These are phyloP conservation scores for Cladobotryum mycophilum DNA, from an alignment of 2,329 filamentous ascomycete genomes.

Conservation along the genomic window DNA sequence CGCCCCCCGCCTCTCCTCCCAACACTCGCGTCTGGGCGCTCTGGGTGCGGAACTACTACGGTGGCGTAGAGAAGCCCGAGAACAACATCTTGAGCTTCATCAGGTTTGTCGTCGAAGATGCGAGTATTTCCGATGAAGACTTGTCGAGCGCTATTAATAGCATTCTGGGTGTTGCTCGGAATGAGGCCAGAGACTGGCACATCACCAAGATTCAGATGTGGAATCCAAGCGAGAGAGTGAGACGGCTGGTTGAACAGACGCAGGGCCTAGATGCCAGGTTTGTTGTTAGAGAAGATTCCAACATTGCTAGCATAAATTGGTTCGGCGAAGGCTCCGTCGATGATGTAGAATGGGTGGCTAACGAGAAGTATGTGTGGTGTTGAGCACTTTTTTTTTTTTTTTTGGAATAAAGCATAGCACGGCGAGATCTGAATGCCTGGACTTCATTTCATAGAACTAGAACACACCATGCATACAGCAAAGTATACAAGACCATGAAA, in stretches of 20 bases:
- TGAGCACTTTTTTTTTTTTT: slow-evolving; percentile 30
- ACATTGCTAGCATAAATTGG: slow-evolving; percentile 68
- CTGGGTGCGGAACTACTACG: slow-evolving; percentile 64
- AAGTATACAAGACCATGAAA: not conserved
- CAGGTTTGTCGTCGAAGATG: slow-evolving; percentile 59
- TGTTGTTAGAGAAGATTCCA: slow-evolving; percentile 55
- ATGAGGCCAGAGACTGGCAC: slow-evolving; percentile 65
- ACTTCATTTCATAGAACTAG: slow-evolving; percentile 4
- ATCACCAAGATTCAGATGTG: slow-evolving; percentile 70
- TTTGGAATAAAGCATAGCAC: too few relatives aligned
- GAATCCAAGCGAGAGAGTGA: slow-evolving; percentile 62
- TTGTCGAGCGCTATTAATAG: slow-evolving; percentile 51
- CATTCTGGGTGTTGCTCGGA: slow-evolving; percentile 60
- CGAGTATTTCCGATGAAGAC: slow-evolving; percentile 31
- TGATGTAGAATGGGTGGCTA: slow-evolving; percentile 63
- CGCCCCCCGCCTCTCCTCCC: slow-evolving; percentile 33
- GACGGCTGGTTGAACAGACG: slow-evolving; percentile 37
- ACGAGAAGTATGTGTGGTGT: slow-evolving; percentile 76
- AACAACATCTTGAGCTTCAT: slow-evolving; percentile 66
- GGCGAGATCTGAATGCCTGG: not conserved
- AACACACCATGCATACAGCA: not conserved
- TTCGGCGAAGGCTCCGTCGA: slow-evolving; percentile 49
- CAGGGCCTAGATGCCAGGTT: slow-evolving; percentile 43
- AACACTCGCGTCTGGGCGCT: slow-evolving; percentile 64
- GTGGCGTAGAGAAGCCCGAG: slow-evolving; percentile 43